Evolutionary conservation across 2,329 filamentous ascomycete species (phyloP).

Genomic region (Onygena corvina): DNA sequence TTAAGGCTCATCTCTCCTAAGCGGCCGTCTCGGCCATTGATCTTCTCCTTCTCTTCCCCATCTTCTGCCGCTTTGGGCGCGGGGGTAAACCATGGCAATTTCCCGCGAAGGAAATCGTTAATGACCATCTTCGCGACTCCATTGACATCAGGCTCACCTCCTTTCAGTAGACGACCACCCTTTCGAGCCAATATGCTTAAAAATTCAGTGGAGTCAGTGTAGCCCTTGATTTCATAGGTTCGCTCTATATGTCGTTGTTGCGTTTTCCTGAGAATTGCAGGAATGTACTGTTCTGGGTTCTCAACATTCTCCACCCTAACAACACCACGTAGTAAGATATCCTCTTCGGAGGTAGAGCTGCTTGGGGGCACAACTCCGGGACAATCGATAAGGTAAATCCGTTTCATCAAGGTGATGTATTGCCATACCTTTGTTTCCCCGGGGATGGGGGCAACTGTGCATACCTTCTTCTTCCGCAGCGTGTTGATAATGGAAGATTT

Average conservation of each 20-base stretch:
- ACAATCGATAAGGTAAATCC: slow-evolving; percentile 91
- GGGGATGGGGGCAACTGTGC: slow-evolving; percentile 84
- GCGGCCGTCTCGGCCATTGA: slow-evolving; percentile 63
- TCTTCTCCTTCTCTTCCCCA: slow-evolving; percentile 33
- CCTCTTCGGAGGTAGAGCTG: slow-evolving; percentile 67
- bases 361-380: slow-evolving; percentile 92
- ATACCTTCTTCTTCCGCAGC: slow-evolving; percentile 83
- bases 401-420: slow-evolving; percentile 89
- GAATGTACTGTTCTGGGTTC: slow-evolving; percentile 90
- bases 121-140: slow-evolving; percentile 94
- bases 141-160: slow-evolving; percentile 89
- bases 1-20: slow-evolving; percentile 72
- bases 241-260: slow-evolving; percentile 81
- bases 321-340: slow-evolving; percentile 80
- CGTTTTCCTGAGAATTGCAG: slow-evolving; percentile 64
- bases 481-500: slow-evolving; percentile 98
- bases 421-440: slow-evolving; percentile 98
- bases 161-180: slow-evolving; percentile 71
- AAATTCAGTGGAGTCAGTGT: slow-evolving; percentile 66
- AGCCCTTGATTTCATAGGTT: slow-evolving; percentile 79
- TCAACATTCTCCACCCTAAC: slow-evolving; percentile 93
- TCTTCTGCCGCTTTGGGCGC: slow-evolving; percentile 48
- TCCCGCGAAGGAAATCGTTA: slow-evolving; percentile 90
- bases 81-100: slow-evolving; percentile 90
- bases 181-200: slow-evolving; percentile 79